Evolutionary conservation across 257 asterid species (phyloP).

Genomic region (Eucommia ulmoides): DNA sequence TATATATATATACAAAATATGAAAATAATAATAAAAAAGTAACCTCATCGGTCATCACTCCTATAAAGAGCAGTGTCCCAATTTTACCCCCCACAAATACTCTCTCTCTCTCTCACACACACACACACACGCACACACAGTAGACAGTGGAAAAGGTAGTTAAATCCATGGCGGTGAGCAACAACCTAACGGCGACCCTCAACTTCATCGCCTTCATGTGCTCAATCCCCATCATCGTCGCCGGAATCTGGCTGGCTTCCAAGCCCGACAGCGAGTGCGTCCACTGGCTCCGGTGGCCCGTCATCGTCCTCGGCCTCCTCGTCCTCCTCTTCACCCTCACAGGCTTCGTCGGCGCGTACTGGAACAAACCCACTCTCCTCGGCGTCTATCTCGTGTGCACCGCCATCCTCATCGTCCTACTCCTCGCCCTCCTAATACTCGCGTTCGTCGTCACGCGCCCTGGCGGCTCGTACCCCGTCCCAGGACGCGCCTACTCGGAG

Average conservation of each 20-base stretch:
- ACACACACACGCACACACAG: too few species aligned
- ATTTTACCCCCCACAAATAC: too few species aligned
- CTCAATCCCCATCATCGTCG: conserved; percentile 74
- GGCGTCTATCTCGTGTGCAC: conserved; percentile 69
- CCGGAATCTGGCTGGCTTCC: conserved; percentile 87
- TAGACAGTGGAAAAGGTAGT: too few species aligned
- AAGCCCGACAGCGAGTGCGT: conserved; percentile 94
- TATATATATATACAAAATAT: too few species aligned
- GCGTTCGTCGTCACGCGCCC: conserved; percentile 85
- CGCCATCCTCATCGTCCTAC: conserved; percentile 76
- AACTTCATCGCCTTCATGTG: conserved; percentile 86
- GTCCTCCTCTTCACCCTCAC: conserved; percentile 50
- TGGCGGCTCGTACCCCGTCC: conserved; percentile 43
- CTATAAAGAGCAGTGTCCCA: too few species aligned
- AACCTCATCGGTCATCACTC: too few species aligned
- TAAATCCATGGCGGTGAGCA: conserved; percentile 85
- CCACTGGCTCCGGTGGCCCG: conserved; percentile 96
- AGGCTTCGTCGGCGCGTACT: conserved; percentile 83
- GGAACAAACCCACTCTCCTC: conserved; percentile 66
- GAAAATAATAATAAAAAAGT: too few species aligned
- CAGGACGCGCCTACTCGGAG: conserved; percentile 48
- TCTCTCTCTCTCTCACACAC: too few species aligned
- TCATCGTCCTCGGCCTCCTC: conserved; percentile 57
- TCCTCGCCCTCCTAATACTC: conserved; percentile 49
- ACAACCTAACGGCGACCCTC: conserved; percentile 72